Percentiles rank a stretch among this genome's conserved stretches.
These are phyloP conservation scores for Ogataea nakhonphanomensis DNA, from an alignment of 805 yeast genomes.

Conservation along the genomic window DNA sequence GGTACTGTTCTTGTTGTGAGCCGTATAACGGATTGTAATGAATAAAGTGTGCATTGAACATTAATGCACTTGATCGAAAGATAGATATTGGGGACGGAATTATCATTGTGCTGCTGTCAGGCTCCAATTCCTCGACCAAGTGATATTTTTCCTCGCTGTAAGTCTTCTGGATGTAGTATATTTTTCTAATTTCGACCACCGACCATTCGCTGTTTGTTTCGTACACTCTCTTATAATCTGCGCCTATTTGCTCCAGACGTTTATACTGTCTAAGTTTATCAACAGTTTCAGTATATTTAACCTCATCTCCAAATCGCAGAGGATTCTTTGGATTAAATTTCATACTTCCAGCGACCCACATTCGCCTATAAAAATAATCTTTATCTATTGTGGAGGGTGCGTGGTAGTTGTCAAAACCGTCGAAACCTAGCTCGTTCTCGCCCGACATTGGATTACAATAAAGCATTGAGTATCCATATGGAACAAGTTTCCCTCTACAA, in stretches of 20 bases:
- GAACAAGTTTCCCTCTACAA: slow-evolving; percentile 25
- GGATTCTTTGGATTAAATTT: slow-evolving; percentile 34
- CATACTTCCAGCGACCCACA: slow-evolving; percentile 79
- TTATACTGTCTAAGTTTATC: slow-evolving; percentile 34
- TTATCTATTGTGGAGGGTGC: slow-evolving; percentile 44
- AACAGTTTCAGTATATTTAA: slow-evolving; percentile 54
- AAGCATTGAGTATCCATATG: slow-evolving; percentile 61
- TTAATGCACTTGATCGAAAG: slow-evolving; percentile 67
- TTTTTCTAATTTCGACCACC: slow-evolving; percentile 51
- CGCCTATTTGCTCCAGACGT: slow-evolving; percentile 40
- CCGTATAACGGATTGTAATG: slow-evolving; percentile 69
- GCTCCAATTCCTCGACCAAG: slow-evolving; percentile 2
- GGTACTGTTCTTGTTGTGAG: slow-evolving; percentile 51
- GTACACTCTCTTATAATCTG: slow-evolving; percentile 53
- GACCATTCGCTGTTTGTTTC: slow-evolving; percentile 24
- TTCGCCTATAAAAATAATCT: slow-evolving; percentile 49
- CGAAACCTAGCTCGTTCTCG: slow-evolving; percentile 49
- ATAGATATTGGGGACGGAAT: slow-evolving; percentile 43
- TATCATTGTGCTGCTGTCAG: slow-evolving; percentile 29
- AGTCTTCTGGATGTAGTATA: slow-evolving; percentile 55
- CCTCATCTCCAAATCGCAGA: slow-evolving; percentile 35
- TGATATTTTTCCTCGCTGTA: slow-evolving; percentile 10
- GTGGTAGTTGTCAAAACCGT: slow-evolving; percentile 81
- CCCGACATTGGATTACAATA: slow-evolving; percentile 59
- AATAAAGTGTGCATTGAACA: slow-evolving; percentile 80